These are phyloP conservation scores for Colletotrichum sp. DNA, from an alignment of 2,329 filamentous ascomycete species.

Conservation along the genomic window DNA sequence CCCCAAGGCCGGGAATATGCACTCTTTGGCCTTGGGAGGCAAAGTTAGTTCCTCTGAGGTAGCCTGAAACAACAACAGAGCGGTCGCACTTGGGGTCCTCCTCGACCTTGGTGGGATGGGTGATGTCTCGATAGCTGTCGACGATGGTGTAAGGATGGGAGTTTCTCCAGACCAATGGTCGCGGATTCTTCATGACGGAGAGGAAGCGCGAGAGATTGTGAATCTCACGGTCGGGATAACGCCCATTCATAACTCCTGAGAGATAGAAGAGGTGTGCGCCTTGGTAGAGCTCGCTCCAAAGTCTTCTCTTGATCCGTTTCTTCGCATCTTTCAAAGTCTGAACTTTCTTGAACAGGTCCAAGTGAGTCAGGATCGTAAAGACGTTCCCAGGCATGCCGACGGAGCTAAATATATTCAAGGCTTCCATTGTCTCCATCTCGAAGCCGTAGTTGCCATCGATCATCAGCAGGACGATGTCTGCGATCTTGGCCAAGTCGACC, in stretches of 20 bases:
- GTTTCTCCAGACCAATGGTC: conserved; percentile 96
- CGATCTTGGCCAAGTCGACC: conserved; percentile 96
- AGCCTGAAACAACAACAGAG: conserved; percentile 89
- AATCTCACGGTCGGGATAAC: conserved; percentile 95
- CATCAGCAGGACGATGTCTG: conserved; percentile 96
- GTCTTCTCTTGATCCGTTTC: conserved; percentile 92
- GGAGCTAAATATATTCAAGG: conserved; percentile 89
- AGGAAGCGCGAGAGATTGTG: conserved; percentile 95
- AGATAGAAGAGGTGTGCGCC: conserved; percentile 97
- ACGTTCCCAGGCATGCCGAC: conserved; percentile 99
- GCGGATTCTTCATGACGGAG: conserved; percentile 98
- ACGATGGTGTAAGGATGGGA: conserved; percentile 93
- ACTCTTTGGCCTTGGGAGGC: conserved; percentile 83
- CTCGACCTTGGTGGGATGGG: conserved; percentile 90
- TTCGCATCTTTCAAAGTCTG: conserved; percentile 92
- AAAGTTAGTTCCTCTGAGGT: conserved; percentile 94
- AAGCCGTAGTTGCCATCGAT: conserved; percentile 99
- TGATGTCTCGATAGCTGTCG: conserved; percentile 94
- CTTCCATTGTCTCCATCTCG: conserved; percentile 99
- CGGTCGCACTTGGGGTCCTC: conserved; percentile 89
- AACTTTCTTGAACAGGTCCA: conserved; percentile 94
- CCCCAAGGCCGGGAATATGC: conserved; percentile 91
- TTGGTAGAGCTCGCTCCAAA: conserved; percentile 97
- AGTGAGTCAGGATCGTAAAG: conserved; percentile 94
- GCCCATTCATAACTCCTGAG: conserved; percentile 93